These are phyloP conservation scores for Russula vinacea DNA, from an alignment of 768 basidiomycete species.

Conservation along the genomic window DNA sequence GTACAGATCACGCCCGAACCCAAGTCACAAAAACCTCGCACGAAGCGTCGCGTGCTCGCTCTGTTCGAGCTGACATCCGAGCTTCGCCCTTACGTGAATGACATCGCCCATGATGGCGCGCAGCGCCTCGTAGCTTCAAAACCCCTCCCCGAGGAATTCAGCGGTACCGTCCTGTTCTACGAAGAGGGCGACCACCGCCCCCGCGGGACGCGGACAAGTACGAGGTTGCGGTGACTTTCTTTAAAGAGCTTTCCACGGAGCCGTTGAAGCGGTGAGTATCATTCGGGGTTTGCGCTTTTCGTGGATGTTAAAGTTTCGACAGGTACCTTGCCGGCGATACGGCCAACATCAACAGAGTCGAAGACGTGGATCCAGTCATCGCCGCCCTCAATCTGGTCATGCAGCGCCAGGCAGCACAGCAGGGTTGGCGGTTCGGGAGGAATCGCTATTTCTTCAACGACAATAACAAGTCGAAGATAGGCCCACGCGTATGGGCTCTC, in stretches of 20 bases:
- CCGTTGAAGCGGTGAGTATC: conserved; percentile 38
- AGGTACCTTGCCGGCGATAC: conserved; percentile 58
- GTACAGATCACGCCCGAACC: conserved; percentile 51
- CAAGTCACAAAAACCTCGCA: conserved; percentile 40
- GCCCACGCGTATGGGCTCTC: conserved; percentile 44
- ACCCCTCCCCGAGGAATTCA: conserved; percentile 40
- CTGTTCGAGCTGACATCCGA: conserved; percentile 47
- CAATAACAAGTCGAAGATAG: conserved; percentile 33
- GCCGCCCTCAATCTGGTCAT: conserved; percentile 65
- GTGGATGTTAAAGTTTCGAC: not conserved
- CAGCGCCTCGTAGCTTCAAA: conserved; percentile 44
- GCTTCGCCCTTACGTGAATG: conserved; percentile 39
- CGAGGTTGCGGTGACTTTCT: conserved; percentile 39
- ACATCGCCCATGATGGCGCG: conserved; percentile 51
- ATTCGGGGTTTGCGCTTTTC: too few relatives aligned
- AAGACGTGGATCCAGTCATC: conserved; percentile 56
- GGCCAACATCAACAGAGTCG: conserved; percentile 44
- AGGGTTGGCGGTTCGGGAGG: conserved; percentile 60
- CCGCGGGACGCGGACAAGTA: conserved; percentile 41
- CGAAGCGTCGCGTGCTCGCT: conserved; percentile 52
- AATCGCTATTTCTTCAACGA: conserved; percentile 63
- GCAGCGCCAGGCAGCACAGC: conserved; percentile 51
- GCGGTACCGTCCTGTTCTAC: conserved; percentile 37
- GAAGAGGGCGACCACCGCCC: conserved; percentile 42
- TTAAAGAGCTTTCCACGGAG: conserved; percentile 35